Percentiles rank a stretch among this genome's conserved stretches.
Evolutionary conservation across 768 basidiomycete genomes (phyloP).

Genomic region (Serendipita indica): DNA sequence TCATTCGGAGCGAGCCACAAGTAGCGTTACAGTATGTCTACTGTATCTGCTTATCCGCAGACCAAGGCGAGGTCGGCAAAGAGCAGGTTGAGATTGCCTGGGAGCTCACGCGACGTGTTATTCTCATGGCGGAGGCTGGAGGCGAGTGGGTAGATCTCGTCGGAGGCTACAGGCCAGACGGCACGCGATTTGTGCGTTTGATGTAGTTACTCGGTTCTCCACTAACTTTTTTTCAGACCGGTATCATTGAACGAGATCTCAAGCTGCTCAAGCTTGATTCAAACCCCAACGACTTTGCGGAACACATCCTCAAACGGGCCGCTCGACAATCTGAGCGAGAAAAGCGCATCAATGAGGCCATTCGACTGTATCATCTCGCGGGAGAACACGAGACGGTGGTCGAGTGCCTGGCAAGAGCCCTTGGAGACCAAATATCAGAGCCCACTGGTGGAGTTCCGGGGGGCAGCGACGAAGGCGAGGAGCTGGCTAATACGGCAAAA

Average conservation of each 20-base stretch:
- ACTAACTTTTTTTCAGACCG: slow-evolving; percentile 37
- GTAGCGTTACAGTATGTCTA: slow-evolving; percentile 93
- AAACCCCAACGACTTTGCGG: slow-evolving; percentile 54
- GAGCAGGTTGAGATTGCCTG: slow-evolving; percentile 73
- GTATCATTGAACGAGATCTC: slow-evolving; percentile 74
- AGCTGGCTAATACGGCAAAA: slow-evolving; percentile 56
- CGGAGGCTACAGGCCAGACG: slow-evolving; percentile 82
- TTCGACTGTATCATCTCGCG: slow-evolving; percentile 91
- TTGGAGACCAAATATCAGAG: slow-evolving; percentile 68
- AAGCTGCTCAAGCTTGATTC: slow-evolving; percentile 52
- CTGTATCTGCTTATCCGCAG: slow-evolving; percentile 61
- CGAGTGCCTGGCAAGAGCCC: slow-evolving; percentile 68
- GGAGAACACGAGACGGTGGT: slow-evolving; percentile 83
- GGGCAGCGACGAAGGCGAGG: slow-evolving; percentile 39
- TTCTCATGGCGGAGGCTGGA: slow-evolving; percentile 62
- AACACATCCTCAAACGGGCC: slow-evolving; percentile 67
- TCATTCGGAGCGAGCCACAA: slow-evolving; percentile 83
- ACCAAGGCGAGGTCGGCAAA: slow-evolving; percentile 60
- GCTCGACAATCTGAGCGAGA: slow-evolving; percentile 73
- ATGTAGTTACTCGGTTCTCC: background rate
- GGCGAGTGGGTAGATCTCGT: slow-evolving; percentile 86
- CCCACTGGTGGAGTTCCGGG: slow-evolving; percentile 31
- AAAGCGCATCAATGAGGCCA: slow-evolving; percentile 74
- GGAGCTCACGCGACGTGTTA: slow-evolving; percentile 64
- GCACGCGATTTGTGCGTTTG: slow-evolving; percentile 69